These are phyloP conservation scores for Ascosphaera apis DNA, from an alignment of 2,329 filamentous ascomycete species.

Conservation along the genomic window DNA sequence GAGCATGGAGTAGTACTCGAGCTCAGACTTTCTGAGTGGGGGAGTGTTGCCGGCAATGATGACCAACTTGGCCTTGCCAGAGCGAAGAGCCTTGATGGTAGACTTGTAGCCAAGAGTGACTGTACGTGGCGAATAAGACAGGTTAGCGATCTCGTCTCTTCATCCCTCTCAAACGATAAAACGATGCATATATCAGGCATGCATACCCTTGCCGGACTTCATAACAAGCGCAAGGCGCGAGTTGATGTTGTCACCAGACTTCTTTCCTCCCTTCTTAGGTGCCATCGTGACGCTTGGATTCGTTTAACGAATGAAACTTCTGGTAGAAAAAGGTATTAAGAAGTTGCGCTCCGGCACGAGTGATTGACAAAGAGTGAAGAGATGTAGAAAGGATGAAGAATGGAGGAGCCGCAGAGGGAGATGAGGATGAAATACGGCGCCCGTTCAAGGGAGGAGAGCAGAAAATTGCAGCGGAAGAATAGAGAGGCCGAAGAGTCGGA, in stretches of 20 bases:
- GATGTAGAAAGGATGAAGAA: not conserved
- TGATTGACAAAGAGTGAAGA: not conserved
- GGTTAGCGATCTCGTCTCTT: not conserved
- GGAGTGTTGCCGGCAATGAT: slow-evolving; percentile 92
- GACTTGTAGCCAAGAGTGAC: slow-evolving; percentile 83
- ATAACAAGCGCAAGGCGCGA: slow-evolving; percentile 46
- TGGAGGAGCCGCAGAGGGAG: too few species aligned
- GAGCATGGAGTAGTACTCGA: slow-evolving; percentile 87
- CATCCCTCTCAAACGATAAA: not conserved
- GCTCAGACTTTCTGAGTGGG: slow-evolving; percentile 91
- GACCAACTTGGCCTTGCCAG: slow-evolving; percentile 96
- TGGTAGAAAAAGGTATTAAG: slow-evolving; percentile 4
- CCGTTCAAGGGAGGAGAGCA: not conserved
- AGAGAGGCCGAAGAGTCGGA: too few species aligned
- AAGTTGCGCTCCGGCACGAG: slow-evolving; percentile 16
- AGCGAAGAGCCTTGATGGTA: slow-evolving; percentile 72
- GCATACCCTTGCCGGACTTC: slow-evolving; percentile 38
- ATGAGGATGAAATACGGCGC: not conserved
- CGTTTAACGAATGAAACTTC: slow-evolving; percentile 7
- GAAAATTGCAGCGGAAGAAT: too few species aligned
- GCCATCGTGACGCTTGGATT: slow-evolving; percentile 32
- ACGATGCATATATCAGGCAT: too few species aligned
- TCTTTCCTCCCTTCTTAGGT: slow-evolving; percentile 41
- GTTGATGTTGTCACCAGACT: slow-evolving; percentile 63
- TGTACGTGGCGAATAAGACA: slow-evolving; percentile 10